Conservation (phyloP, 1,284 basidiomycete genomes). For the Heterobasidion irregulare region DNA sequence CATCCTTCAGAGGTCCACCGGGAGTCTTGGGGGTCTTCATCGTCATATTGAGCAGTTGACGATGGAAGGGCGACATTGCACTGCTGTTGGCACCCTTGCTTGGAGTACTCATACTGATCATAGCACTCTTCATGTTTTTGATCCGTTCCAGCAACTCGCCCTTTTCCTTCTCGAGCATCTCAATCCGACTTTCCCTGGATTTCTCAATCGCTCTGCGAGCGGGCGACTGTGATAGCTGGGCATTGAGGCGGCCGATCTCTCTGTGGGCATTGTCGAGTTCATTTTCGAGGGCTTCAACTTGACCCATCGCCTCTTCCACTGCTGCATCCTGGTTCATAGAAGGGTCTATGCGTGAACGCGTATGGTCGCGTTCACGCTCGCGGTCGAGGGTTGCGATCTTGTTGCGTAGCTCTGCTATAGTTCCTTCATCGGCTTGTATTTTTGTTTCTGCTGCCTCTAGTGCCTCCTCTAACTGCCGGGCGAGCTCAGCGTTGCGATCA, state of each 20-base stretch:
- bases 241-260: slow-evolving; percentile 70
- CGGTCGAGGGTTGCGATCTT: slow-evolving; percentile 51
- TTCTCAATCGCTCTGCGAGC: slow-evolving; percentile 66
- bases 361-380: slow-evolving; percentile 40
- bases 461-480: slow-evolving; percentile 62
- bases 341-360: slow-evolving; percentile 23
- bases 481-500: slow-evolving; percentile 43
- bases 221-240: slow-evolving; percentile 65
- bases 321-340: slow-evolving; percentile 22
- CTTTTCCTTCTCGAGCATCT: slow-evolving; percentile 67
- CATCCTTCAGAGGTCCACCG: slow-evolving; percentile 68
- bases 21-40: slow-evolving; percentile 66
- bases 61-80: slow-evolving; percentile 63
- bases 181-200: slow-evolving; percentile 65
- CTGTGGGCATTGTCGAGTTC: slow-evolving; percentile 76
- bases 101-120: slow-evolving; percentile 46
- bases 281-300: slow-evolving; percentile 55
- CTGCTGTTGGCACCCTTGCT: slow-evolving; percentile 42
- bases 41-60: slow-evolving; percentile 60
- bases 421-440: slow-evolving; percentile 53
- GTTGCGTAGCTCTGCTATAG: slow-evolving; percentile 39
- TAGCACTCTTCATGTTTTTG: slow-evolving; percentile 40
- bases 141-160: slow-evolving; percentile 67
- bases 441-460: slow-evolving; percentile 61
- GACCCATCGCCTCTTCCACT: slow-evolving; percentile 41